phyloP scores from a whole-genome alignment of 2,329 filamentous ascomycete genomes.

The Arachnomyces sp. region DNA sequence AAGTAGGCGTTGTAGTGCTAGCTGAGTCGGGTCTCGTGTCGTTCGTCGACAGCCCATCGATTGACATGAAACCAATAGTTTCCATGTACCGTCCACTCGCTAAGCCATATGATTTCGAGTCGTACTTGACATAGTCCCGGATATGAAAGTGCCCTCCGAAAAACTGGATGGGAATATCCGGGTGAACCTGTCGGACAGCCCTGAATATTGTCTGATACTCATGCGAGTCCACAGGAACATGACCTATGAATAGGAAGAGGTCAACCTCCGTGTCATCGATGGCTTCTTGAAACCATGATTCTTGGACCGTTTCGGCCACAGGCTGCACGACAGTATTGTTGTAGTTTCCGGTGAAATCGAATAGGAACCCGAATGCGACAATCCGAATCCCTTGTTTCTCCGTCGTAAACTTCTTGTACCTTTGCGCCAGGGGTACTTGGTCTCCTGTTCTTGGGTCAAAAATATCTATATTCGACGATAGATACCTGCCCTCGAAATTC shows the following conservation, averaged over 20 bases:
- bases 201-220: conserved; percentile 72
- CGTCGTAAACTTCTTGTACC: conserved; percentile 84
- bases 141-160: conserved; percentile 90
- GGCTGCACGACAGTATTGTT: conserved; percentile 82
- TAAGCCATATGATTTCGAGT: conserved; percentile 67
- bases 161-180: conserved; percentile 79
- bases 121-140: conserved; percentile 72
- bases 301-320: conserved; percentile 70
- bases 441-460: conserved; percentile 63
- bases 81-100: conserved; percentile 91
- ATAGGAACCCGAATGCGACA: conserved; percentile 86
- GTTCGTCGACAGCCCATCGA: conserved; percentile 54
- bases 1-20: conserved; percentile 42
- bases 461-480: conserved; percentile 91
- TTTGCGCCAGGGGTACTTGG: conserved; percentile 64
- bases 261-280: conserved; percentile 73
- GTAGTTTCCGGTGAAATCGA: conserved; percentile 82
- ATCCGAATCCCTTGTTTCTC: conserved; percentile 79
- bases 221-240: conserved; percentile 70
- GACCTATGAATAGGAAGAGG: conserved; percentile 76
- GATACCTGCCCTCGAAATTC: conserved; percentile 69
- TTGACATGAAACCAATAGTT: conserved; percentile 87
- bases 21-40: conserved; percentile 21
- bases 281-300: conserved; percentile 81
- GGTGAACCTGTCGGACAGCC: conserved; percentile 66